phyloP scores from a whole-genome alignment of 805 yeast species.

The Candida sonorensis region DNA sequence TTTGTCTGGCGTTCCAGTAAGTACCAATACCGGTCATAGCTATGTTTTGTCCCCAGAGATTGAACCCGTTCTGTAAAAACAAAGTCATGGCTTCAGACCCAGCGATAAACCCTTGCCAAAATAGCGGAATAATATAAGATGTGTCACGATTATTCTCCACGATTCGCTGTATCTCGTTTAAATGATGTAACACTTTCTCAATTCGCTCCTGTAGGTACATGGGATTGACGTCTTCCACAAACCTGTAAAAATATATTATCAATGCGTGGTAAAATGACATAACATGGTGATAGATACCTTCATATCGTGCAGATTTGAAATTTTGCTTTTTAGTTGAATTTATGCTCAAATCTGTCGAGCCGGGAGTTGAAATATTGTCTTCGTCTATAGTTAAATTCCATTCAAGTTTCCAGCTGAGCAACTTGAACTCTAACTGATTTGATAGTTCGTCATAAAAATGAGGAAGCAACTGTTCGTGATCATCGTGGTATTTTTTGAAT shows the following conservation, averaged over 20 bases:
- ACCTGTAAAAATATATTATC: conserved; percentile 62
- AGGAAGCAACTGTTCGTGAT: conserved; percentile 28
- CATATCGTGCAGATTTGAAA: conserved; percentile 50
- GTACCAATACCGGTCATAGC: conserved; percentile 61
- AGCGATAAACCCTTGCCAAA: conserved; percentile 87
- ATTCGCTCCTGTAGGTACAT: conserved; percentile 56
- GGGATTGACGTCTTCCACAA: conserved; percentile 51
- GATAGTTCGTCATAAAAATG: conserved; percentile 26
- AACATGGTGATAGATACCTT: conserved; percentile 74
- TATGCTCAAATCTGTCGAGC: not conserved
- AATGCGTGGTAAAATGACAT: conserved; percentile 72
- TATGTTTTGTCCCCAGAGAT: conserved; percentile 65
- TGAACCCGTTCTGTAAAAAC: conserved; percentile 57
- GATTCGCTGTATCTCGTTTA: conserved; percentile 54
- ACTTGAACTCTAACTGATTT: conserved; percentile 39
- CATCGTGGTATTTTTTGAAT: conserved; percentile 48
- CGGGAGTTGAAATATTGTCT: conserved; percentile 8
- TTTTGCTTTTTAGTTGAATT: conserved; percentile 13
- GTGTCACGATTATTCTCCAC: conserved; percentile 44
- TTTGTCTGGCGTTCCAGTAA: conserved; percentile 81
- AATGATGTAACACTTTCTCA: conserved; percentile 50
- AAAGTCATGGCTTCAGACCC: conserved; percentile 69
- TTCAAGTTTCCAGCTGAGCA: conserved; percentile 65
- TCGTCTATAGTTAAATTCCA: conserved; percentile 48
- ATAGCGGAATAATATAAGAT: conserved; percentile 58